These are phyloP conservation scores for Exutisphaerella laricina DNA, from an alignment of 2,329 filamentous ascomycete species.

Conservation along the genomic window DNA sequence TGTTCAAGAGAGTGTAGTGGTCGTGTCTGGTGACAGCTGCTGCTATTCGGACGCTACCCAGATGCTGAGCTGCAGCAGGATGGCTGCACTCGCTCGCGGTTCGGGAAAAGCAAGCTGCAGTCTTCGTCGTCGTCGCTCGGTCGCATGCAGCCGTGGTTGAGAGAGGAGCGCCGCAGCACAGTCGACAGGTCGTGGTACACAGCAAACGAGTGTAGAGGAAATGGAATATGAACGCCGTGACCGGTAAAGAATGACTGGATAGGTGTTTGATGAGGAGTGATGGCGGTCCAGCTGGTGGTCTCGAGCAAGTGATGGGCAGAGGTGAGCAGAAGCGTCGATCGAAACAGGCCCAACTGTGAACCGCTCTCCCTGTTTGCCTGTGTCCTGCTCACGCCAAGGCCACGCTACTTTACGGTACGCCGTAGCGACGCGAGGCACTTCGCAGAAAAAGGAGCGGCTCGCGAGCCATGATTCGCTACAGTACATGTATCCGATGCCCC, in stretches of 20 bases:
- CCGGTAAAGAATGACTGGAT: constrained; percentile 3
- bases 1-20: neutral
- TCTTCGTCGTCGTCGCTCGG: constrained; percentile 4
- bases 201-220: constrained; percentile 3
- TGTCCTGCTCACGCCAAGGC: no score
- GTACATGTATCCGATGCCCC: no score
- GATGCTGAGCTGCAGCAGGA: neutral
- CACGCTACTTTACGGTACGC: neutral
- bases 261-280: neutral
- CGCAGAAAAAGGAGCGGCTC: neutral
- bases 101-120: constrained; percentile 1
- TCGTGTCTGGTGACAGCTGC: neutral
- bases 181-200: constrained; percentile 6
- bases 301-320: neutral
- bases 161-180: neutral
- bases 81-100: constrained; percentile 9
- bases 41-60: neutral
- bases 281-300: constrained; percentile 3
- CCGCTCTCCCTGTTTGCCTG: no score
- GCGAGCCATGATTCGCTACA: neutral
- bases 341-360: no score
- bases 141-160: constrained; percentile 7
- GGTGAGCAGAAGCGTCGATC: neutral
- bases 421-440: neutral
- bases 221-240: neutral